Conservation (phyloP, 345 rosid species). For the Eucalyptus sideroxylon region DNA sequence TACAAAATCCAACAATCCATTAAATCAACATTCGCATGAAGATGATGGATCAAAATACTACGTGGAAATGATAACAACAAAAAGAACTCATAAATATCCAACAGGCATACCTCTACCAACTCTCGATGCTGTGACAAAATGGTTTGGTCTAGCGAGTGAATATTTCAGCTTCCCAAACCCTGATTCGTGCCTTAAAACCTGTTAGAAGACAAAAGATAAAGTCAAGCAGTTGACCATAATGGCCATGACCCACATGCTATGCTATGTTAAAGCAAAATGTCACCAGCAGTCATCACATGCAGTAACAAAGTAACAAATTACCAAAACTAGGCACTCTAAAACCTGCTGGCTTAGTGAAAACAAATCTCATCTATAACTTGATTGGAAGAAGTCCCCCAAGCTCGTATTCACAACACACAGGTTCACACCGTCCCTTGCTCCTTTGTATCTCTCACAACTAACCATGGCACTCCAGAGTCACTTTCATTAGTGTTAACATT, state of each 20-base stretch:
- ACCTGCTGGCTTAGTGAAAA: not conserved
- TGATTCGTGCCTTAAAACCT: conserved; percentile 47
- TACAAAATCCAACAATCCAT: not conserved
- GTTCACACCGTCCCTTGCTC: not conserved
- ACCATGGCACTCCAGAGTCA: not conserved
- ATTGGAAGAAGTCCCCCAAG: not conserved
- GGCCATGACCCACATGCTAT: not conserved
- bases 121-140: conserved; percentile 13
- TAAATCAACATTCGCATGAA: not conserved
- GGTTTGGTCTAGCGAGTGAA: conserved; percentile 26
- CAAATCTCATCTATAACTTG: not conserved
- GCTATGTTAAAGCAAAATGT: not conserved
- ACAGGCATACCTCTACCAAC: conserved; percentile 23
- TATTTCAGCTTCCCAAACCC: conserved; percentile 25
- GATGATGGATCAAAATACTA: not conserved
- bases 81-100: not conserved
- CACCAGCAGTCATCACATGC: not conserved
- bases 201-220: not conserved
- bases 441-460: not conserved
- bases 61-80: not conserved
- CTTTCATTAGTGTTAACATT: not conserved
- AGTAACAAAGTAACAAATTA: not conserved
- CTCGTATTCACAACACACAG: not conserved
- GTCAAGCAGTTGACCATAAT: not conserved
- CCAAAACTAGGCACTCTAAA: not conserved